Evolutionary conservation across 192 early-diverging fungal species (phyloP).

Genomic region (Radiomyces spectabilis): DNA sequence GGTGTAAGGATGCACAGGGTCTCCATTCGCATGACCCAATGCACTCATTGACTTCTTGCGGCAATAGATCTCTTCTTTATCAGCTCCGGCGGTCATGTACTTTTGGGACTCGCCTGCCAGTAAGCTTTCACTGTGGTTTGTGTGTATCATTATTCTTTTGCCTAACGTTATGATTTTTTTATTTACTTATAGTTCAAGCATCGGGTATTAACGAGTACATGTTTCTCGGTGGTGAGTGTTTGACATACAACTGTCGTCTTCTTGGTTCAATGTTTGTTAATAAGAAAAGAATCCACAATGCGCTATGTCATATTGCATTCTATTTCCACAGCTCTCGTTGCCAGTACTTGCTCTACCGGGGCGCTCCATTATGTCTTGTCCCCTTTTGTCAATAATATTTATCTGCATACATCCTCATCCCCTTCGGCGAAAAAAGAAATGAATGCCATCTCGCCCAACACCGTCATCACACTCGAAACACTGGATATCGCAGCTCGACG

Average conservation of each 20-base stretch:
- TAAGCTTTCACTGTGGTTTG: background rate
- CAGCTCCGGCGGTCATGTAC: slow-evolving; percentile 21
- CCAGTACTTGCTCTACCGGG: slow-evolving; percentile 27
- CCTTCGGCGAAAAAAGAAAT: background rate
- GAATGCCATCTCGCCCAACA: slow-evolving; percentile 22
- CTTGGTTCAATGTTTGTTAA: background rate
- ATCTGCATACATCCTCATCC: slow-evolving; percentile 9
- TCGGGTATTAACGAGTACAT: slow-evolving; percentile 19
- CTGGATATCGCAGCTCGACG: slow-evolving; percentile 18
- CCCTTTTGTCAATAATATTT: slow-evolving; percentile 22
- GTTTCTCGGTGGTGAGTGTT: slow-evolving; percentile 27
- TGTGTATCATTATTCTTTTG: no score
- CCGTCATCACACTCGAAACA: slow-evolving; percentile 19
- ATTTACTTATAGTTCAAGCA: slow-evolving; percentile 18
- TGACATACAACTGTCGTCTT: background rate
- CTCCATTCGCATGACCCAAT: background rate
- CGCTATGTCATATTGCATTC: slow-evolving; percentile 18
- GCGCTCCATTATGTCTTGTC: slow-evolving; percentile 23
- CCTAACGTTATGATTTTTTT: background rate
- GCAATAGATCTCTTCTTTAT: slow-evolving; percentile 15
- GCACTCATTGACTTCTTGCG: background rate
- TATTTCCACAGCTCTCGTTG: slow-evolving; percentile 15
- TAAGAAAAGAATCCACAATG: slow-evolving; percentile 14
- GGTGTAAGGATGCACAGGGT: no score
- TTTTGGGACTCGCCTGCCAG: slow-evolving; percentile 30